Base-by-base conservation (phyloP, 257 asterid species). In the Solanum commersonii region DNA sequence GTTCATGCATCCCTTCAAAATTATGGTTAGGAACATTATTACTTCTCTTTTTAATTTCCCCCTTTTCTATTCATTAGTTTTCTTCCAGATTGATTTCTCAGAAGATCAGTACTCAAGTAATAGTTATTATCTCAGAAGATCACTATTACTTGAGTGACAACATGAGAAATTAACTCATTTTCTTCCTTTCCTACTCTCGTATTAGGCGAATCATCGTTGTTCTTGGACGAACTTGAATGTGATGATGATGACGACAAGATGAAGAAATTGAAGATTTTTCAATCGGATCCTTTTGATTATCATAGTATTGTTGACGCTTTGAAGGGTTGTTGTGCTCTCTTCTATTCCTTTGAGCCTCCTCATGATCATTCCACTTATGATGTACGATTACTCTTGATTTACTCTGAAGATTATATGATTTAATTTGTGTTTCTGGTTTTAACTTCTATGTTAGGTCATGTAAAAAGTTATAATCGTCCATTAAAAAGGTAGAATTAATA, bases 321-420 rank as follows among this genome's bases (percentile, higher is more conserved):
- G 33, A 95, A 91, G 87, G 98, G 97, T 1, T 96, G 98, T 31
- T 92, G 83, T 46, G 98, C 96, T 56, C 89, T 95, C 93, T 95
- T 96, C 88, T 96, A 95, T 95, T 91, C 94, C 38, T 95, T 95
- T 87, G 96, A 95, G 92, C 94, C 93, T 42, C 98, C 98, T 22
- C 83, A 90, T 63, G 97, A 95, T 60, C 91, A 95, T 63, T 92
- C 97, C 25, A 91, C 90, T 31, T 95, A 94, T 76, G 98, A 95
- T 90, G 99, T 96, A 92, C 73, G 96, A 87, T 65, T 65, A 65
- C 71, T 65, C 33, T 65, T 59, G 68, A 59, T 22, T 65, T n/a
- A n/a, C 27, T 59, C 13, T 59, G 13, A 59, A 68, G 20, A 12
- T 29, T 29, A 14, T 15, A 1, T 14, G 8, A 33, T 71, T 59